phyloP scores from a whole-genome alignment of 495 filamentous ascomycete genomes.

The Penicillium diatomitis region DNA sequence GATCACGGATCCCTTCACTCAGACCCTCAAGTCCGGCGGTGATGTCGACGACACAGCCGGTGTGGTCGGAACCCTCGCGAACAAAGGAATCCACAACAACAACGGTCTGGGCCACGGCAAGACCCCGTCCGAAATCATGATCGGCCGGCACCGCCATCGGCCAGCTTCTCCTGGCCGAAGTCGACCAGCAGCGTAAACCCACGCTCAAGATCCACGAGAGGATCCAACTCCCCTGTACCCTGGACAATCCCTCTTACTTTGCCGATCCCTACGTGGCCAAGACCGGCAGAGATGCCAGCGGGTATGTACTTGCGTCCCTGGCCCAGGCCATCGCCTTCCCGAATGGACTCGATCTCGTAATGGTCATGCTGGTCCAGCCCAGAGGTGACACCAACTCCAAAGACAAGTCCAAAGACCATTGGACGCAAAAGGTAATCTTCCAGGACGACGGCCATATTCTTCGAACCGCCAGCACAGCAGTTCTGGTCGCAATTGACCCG shows the following conservation, averaged over 20 bases:
- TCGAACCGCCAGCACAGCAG: conserved; percentile 41
- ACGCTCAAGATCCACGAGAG: conserved; percentile 34
- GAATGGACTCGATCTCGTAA: conserved; percentile 26
- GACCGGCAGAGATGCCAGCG: conserved; percentile 38
- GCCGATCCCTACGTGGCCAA: conserved; percentile 31
- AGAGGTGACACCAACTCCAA: conserved; percentile 26
- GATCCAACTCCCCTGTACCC: conserved; percentile 31
- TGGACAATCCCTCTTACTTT: conserved; percentile 53
- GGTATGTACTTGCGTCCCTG: conserved; percentile 45
- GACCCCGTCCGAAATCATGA: conserved; percentile 37
- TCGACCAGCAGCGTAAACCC: conserved; percentile 9
- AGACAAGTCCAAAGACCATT: conserved; percentile 12
- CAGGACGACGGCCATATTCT: conserved; percentile 49
- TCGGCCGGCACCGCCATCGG: conserved; percentile 34
- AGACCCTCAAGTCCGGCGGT: conserved; percentile 11
- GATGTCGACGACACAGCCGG: conserved; percentile 15
- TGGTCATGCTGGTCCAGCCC: conserved; percentile 37
- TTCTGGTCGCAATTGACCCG: conserved; percentile 44
- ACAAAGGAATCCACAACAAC: conserved; percentile 36
- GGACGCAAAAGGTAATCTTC: conserved; percentile 43
- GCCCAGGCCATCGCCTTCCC: conserved; percentile 27
- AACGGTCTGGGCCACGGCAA: conserved; percentile 51
- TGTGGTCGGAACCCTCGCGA: conserved; percentile 35
- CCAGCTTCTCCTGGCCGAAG: conserved; percentile 20
- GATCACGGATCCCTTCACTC: conserved; percentile 21